Base-by-base conservation (phyloP, 768 basidiomycete genomes). In the Sarcomyxa edulis region DNA sequence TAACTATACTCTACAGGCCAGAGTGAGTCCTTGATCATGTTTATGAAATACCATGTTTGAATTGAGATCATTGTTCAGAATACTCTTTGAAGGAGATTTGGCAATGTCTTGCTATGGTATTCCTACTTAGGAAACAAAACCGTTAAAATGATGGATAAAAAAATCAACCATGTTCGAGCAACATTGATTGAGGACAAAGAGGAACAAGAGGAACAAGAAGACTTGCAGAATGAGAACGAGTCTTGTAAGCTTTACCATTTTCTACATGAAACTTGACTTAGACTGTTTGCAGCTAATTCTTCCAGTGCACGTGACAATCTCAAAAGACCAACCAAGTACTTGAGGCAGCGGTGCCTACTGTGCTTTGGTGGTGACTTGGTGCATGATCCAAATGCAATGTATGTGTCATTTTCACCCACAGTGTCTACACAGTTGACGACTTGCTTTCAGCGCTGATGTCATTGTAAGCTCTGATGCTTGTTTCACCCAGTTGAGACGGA, bases 391-490 rank as follows among this genome's bases (percentile, higher is more conserved):
- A 23, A n/a, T n/a, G 27, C 11, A 14, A n/a, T 22, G 30, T 30
- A 27, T 19, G 30, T 4, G n/a, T 39, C 11, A 12, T 24, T 5
- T 6, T 27, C 25, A 37, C 29, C 14, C n/a, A 9, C 14, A 19
- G 21, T 30, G n/a, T n/a, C n/a, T 20, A 18, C n/a, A n/a, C n/a
- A n/a, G n/a, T n/a, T n/a, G n/a, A n/a, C n/a, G n/a, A 20, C 29
- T 16, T 15, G 14, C 18, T 39, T 16, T 21, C 22, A 55, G 54
- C 7, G 36, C 42, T 27, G 55, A 61, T 46, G 37, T 50, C 8
- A 46, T 60, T 23, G 53, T 61, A 3, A 61, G 57, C 32, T n/a
- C 57, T 9, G 62, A 65, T 45, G 55, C 51, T 1, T 59, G 56
- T 42, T 63, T 66, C 32, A 59, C 50, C 16, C 62, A 66, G 37